Conservation (phyloP, 164 flowering plant genomes). For the Stephania cephalantha region DNA sequence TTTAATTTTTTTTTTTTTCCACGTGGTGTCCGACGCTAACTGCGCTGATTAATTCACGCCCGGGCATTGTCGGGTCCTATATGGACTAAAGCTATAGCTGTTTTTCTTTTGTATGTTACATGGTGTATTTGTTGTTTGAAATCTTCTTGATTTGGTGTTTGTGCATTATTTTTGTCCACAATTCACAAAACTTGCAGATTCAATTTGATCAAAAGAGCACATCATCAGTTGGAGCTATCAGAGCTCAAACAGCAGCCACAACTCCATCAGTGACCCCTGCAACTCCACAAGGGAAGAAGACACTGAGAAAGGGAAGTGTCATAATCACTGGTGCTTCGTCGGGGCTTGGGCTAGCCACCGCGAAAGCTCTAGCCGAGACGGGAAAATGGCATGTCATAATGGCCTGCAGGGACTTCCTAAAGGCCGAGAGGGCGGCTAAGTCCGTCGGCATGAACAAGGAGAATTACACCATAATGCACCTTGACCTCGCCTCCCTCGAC, state of each 20-base stretch:
- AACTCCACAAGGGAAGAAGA: conserved; percentile 65
- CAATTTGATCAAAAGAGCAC: conserved; percentile 34
- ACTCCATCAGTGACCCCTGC: conserved; percentile 44
- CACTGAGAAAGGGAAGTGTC: conserved; percentile 75
- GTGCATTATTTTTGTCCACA: neutral
- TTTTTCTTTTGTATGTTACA: neutral
- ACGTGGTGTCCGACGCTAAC: too few relatives aligned
- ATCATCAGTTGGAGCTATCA: conserved; percentile 30
- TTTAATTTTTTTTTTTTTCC: too few relatives aligned
- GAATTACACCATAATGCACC: conserved; percentile 81
- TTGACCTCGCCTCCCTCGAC: conserved; percentile 95
- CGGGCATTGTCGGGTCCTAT: too few relatives aligned
- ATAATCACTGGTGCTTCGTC: conserved; percentile 93
- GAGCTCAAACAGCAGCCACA: conserved; percentile 59
- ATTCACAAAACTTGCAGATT: conserved; percentile 31
- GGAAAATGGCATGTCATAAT: conserved; percentile 91
- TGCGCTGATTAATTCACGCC: too few relatives aligned
- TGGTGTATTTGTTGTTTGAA: neutral
- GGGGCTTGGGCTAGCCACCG: conserved; percentile 88
- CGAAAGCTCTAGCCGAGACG: conserved; percentile 77
- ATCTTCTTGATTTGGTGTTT: neutral
- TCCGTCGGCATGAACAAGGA: conserved; percentile 76
- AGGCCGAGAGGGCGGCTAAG: conserved; percentile 90
- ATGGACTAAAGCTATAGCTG: neutral
- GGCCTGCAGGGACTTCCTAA: conserved; percentile 97